Evolutionary conservation across 2,329 filamentous ascomycete species (phyloP).

Genomic region (Nemania sp.): DNA sequence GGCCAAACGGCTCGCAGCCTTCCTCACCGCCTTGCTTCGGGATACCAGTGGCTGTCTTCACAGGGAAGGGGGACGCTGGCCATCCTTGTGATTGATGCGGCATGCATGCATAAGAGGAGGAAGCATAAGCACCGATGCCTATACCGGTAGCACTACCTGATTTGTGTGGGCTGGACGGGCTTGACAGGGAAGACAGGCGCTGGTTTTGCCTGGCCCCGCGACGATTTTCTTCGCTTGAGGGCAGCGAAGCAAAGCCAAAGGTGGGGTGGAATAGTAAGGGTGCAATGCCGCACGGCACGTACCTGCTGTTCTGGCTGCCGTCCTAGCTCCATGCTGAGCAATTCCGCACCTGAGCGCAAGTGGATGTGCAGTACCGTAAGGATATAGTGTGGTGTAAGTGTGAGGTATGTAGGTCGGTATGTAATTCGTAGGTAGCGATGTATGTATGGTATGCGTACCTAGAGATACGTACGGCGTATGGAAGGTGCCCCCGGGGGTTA

Average conservation of each 20-base stretch:
- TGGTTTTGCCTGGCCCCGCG: slow-evolving; percentile 14
- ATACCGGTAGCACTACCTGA: slow-evolving; percentile 24
- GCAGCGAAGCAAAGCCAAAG: slow-evolving; percentile 4
- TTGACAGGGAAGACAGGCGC: slow-evolving; percentile 20
- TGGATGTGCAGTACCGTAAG: no score
- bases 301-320: no score
- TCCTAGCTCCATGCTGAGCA: no score
- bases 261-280: slow-evolving; percentile 22
- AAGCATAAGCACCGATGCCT: slow-evolving; percentile 23
- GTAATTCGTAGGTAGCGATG: no score
- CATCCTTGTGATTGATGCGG: slow-evolving; percentile 35
- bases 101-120: slow-evolving; percentile 35
- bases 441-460: not conserved
- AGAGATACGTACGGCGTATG: no score
- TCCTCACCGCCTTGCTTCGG: slow-evolving; percentile 42
- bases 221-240: slow-evolving; percentile 3
- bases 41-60: slow-evolving; percentile 29
- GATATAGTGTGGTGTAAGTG: no score
- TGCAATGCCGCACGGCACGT: not conserved
- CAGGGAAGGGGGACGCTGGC: slow-evolving; percentile 16
- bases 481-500: not conserved
- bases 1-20: slow-evolving; percentile 44
- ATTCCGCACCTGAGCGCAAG: no score
- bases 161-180: slow-evolving; percentile 5
- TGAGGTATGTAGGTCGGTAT: no score